Percentiles rank a stretch among this genome's conserved stretches.
These are phyloP conservation scores for Diplocarpon mali DNA, from an alignment of 2,329 filamentous ascomycete genomes.

Conservation along the genomic window DNA sequence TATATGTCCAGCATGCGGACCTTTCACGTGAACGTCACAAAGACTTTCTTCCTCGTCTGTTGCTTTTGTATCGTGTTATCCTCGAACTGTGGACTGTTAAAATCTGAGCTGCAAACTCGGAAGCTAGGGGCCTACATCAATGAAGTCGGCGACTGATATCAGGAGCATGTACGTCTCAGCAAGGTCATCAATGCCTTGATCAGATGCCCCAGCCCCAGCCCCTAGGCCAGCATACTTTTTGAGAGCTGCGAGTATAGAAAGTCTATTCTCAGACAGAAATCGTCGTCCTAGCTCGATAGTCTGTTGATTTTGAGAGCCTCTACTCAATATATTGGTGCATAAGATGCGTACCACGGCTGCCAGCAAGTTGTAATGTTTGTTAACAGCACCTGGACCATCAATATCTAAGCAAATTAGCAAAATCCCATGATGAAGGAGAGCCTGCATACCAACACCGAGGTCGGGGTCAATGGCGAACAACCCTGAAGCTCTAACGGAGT, in stretches of 20 bases:
- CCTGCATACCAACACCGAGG: constrained; percentile 58
- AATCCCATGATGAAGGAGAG: not conserved
- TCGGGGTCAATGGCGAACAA: constrained; percentile 88
- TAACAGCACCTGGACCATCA: constrained; percentile 19
- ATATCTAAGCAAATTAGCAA: constrained; percentile 21
- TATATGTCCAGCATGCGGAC: constrained; percentile 1
- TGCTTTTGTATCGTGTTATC: constrained; percentile 25
- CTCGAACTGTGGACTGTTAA: constrained; percentile 29
- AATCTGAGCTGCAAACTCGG: not conserved
- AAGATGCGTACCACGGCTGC: constrained; percentile 72
- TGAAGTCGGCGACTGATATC: constrained; percentile 70
- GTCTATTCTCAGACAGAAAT: constrained; percentile 75
- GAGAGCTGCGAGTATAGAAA: constrained; percentile 77
- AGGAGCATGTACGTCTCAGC: constrained; percentile 78
- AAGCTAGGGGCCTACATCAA: constrained; percentile 53
- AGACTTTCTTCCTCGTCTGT: constrained; percentile 14
- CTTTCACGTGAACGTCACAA: constrained; percentile 17
- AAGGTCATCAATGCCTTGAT: constrained; percentile 59
- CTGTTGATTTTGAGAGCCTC: constrained; percentile 69
- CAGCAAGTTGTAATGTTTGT: constrained; percentile 58
- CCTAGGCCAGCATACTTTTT: constrained; percentile 81
- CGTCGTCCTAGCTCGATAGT: constrained; percentile 61
- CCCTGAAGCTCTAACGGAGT: constrained; percentile 67
- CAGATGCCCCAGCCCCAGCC: constrained; percentile 33
- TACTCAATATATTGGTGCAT: constrained; percentile 67